These are phyloP conservation scores for Lentinula detonsa DNA, from an alignment of 768 basidiomycete species.

Conservation along the genomic window DNA sequence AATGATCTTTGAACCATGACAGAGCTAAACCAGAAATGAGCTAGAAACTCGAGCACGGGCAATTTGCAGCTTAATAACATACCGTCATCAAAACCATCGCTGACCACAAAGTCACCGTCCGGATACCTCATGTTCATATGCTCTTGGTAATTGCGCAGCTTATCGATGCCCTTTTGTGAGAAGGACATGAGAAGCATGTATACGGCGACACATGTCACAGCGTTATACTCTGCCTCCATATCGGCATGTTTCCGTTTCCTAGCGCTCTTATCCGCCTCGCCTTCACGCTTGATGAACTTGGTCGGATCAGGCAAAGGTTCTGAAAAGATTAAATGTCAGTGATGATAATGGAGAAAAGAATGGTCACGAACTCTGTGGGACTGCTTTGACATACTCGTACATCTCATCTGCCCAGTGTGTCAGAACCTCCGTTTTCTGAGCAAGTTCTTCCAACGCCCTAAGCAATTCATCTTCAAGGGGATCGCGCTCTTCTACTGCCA, in stretches of 20 bases:
- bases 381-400: conserved; percentile 81
- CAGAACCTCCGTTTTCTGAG: conserved; percentile 93
- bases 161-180: conserved; percentile 88
- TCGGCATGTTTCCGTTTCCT: conserved; percentile 65
- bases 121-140: conserved; percentile 78
- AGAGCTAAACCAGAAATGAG: conserved; percentile 43
- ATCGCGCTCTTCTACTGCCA: conserved; percentile 45
- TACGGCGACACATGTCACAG: conserved; percentile 80
- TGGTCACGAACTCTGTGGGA: conserved; percentile 67
- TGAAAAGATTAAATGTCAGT: conserved; percentile 20
- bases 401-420: conserved; percentile 95
- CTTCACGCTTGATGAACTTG: conserved; percentile 66
- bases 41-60: conserved; percentile 8
- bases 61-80: conserved; percentile 3
- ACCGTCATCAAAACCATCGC: conserved; percentile 81
- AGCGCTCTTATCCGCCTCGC: conserved; percentile 69
- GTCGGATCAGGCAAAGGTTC: conserved; percentile 78
- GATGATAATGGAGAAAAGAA: background rate
- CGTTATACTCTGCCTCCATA: conserved; percentile 75
- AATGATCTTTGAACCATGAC: conserved; percentile 89
- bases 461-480: conserved; percentile 82
- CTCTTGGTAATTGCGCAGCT: conserved; percentile 71
- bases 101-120: conserved; percentile 68
- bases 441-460: conserved; percentile 77
- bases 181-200: conserved; percentile 92